Evolutionary conservation across 352 stramenopile species (phyloP), one percentile per base, ranked within the genome.

Genomic region (Globisporangium mamillatum): DNA sequence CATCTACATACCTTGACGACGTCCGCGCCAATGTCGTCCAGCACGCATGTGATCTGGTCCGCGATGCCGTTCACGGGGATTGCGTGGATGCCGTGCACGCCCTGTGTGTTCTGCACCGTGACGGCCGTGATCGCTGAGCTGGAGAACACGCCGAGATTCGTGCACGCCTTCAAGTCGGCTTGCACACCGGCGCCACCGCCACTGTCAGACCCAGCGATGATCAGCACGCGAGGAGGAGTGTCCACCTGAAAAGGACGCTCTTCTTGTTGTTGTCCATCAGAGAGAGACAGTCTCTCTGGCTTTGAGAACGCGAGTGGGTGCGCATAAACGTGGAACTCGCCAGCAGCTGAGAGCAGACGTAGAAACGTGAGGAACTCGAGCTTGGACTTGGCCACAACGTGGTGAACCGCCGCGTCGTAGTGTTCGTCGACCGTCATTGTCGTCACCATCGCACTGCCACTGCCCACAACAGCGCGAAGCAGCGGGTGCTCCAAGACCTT

Each of bases 191-290:
- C 95, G 2, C 78, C 78, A 3, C 78, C 95, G 20, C 94, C 93
- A 14, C 89, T 97, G 76, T 98, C 95, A 1, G 86, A 97, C 56
- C 95, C 95, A 7, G 95, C 95, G 66, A 98, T 97, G 27, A 90
- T 97, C 57, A 97, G 92, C 25, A 97, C 89, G 9, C 79, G 78
- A 25, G 77, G 66, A 12, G 69, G 58, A 0, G 29, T 62, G 56
- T 32, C 32, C 32, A 50, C n/a, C n/a, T 62, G 56, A 32, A n/a
- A 5, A 3, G 36, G 56, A 48, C 4, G 12, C 5, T 62, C 56
- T n/a, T 50, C 44, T 12, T 46, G 3, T 38, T 12, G 41, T 46
- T 34, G 55, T n/a, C 54, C n/a, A 29, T 48, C 25, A 6, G 25
- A 14, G 6, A 29, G 61, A 36, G 32, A 12, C 48, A 57, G 5